Evolutionary conservation across 1,284 basidiomycete genomes (phyloP), one percentile per base, ranked within the genome.

Genomic region (Boletus holoroseus): DNA sequence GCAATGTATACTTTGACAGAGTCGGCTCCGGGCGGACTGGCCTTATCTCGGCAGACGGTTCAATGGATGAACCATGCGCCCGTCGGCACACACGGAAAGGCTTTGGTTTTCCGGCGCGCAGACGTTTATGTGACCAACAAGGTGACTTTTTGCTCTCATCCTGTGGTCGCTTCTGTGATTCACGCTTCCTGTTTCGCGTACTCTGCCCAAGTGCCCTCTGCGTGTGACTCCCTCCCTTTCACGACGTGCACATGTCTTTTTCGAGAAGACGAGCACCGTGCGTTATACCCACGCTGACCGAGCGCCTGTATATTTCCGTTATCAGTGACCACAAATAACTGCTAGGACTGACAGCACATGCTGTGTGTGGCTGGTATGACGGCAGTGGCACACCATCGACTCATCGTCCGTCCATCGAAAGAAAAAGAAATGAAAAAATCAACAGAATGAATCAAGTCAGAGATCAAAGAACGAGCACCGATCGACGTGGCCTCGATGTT

Each of bases 281-380:
- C 26, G n/a, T 15, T 15, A 45, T 16, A 26, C 42, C 11, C 41
- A 46, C 42, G 15, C 16, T 5, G 7, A 26, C 24, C 9, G 40
- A 27, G 24, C 41, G 44, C 15, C 41, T 16, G 11, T 28, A 3
- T 30, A 26, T 39, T 18, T 40, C 37, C 30, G 38, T 48, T 57
- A 45, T 37, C 40, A 22, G 7, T 39, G 22, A 38, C 30, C 37
- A 18, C 6, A 22, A 43, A 22, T 36, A 37, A 20, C 20, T 35
- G 20, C 5, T 20, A n/a, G 15, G 5, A 16, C 13, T 7, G 20
- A n/a, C 15, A 43, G 18, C 41, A 43, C 20, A 24, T 22, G 43
- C 51, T 15, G 41, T 46, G 46, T 37, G 31, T 30, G 8, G 22
- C 7, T 36, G 40, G 58, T 49, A 16, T 30, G 47, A 39, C 27